A percentile compares a stretch with the other conserved stretches of the same genome.
Conservation (phyloP, 768 basidiomycete species). For the Lactarius quietus region DNA sequence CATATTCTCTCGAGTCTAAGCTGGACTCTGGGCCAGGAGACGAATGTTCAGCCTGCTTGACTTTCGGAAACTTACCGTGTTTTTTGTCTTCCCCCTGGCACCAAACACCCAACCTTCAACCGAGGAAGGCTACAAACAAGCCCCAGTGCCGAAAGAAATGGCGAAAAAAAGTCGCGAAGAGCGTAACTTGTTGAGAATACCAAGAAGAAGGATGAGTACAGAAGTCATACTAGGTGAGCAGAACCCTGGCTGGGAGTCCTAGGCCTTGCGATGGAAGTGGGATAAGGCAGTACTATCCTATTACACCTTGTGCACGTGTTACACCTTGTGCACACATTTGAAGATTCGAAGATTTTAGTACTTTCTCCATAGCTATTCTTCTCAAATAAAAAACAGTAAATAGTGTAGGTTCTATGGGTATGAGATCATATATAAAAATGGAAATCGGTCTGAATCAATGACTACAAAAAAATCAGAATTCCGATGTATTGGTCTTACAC, state of each 20-base stretch:
- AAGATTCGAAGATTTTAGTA: too few species aligned
- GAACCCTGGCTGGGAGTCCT: neutral
- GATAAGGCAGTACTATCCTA: neutral
- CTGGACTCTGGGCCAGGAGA: neutral
- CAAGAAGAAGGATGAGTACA: neutral
- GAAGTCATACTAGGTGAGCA: constrained; percentile 3
- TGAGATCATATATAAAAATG: too few species aligned
- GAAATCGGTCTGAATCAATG: too few species aligned
- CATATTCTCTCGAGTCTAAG: neutral
- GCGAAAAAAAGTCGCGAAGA: too few species aligned
- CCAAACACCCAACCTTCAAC: constrained; percentile 3
- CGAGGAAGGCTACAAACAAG: constrained; percentile 2
- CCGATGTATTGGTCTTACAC: too few species aligned
- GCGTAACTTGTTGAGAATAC: constrained; percentile 2
- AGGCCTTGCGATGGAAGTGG: neutral
- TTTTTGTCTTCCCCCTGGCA: neutral
- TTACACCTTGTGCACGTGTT: too few species aligned
- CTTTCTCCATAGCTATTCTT: too few species aligned
- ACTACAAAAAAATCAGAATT: too few species aligned
- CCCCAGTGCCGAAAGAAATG: neutral
- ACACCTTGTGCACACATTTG: too few species aligned
- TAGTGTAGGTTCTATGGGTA: too few species aligned
- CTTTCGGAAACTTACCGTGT: neutral
- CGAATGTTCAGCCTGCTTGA: too few species aligned
- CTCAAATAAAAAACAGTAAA: too few species aligned